phyloP scores from a whole-genome alignment of 164 flowering plant species.

The Vitis rotundifolia region DNA sequence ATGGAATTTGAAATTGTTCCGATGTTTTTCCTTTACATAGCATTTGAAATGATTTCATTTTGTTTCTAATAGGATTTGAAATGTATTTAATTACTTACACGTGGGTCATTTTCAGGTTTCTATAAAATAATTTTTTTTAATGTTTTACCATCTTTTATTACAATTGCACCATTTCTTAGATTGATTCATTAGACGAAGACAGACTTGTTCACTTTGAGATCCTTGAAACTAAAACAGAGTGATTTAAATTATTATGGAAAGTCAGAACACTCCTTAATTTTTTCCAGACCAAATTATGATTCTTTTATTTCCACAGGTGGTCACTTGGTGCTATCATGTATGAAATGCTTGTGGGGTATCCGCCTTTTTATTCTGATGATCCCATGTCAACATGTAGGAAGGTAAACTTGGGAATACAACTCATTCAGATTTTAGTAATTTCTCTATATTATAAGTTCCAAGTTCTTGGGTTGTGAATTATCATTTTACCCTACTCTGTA shows the following conservation, averaged over 20 bases:
- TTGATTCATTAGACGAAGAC: no score
- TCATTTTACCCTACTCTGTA: no score
- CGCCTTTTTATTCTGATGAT: conserved; percentile 79
- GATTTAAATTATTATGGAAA: not conserved
- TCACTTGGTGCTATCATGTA: conserved; percentile 82
- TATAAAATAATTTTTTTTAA: not conserved
- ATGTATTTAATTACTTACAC: not conserved
- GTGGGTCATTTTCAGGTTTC: not conserved
- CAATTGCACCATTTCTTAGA: not conserved
- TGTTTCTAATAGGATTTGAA: not conserved
- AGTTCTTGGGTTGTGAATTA: no score
- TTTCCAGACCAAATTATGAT: not conserved
- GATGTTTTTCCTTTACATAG: not conserved
- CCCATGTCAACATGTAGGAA: conserved; percentile 80
- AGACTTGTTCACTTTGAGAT: no score
- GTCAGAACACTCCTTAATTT: not conserved
- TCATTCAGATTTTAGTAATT: not conserved
- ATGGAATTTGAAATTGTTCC: conserved; percentile 1
- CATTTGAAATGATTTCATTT: not conserved
- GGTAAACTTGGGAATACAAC: conserved; percentile 28
- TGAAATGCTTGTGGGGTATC: conserved; percentile 78
- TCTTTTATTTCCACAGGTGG: conserved; percentile 46
- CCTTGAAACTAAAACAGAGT: not conserved
- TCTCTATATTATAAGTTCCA: not conserved
- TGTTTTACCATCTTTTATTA: not conserved